Base-by-base conservation (phyloP, 108 stramenopile species). In the Nitzschia putrida region DNA sequence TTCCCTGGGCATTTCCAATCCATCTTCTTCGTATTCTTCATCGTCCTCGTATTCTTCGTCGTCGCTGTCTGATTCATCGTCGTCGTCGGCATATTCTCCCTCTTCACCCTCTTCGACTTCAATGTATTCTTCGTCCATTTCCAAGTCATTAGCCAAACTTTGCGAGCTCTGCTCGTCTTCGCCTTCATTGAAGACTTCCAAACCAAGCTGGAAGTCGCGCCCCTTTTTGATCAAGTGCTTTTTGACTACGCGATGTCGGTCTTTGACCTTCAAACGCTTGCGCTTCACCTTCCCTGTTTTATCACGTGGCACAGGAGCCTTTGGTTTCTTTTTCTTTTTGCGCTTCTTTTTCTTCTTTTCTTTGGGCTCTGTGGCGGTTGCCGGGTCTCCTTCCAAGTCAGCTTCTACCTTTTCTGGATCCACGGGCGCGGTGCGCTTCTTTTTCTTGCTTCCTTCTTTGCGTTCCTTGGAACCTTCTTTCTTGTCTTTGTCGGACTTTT, bases 171-270 rank as follows among this genome's bases (percentile, higher is more conserved):
- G 26, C 7, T 58, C 69, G 8, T 58, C 69, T 50, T 70, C 69
- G 52, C 37, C 50, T 53, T 74, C 73, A 16, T 14, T 38, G 45
- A 67, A 65, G 8, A 63, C 53, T 16, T 65, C 47, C 55, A 74
- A 57, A n/a, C 29, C 66, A 38, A 53, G 23, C 23, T 74, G 66
- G 47, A 52, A 68, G 53, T 74, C 73, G 18, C 60, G 66, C 3
- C 56, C 73, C 18, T 43, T 58, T 38, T 74, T 74, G 10, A 74
- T 67, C 20, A 44, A 56, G 25, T 74, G 54, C 26, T 66, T 64
- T 53, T 67, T 58, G 12, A 74, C 73, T 3, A 74, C 73, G 0
- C 64, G 34, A 52, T 67, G 57, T 20, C 66, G 43, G 41, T 67
- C 43, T 37, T 59, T 66, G 11, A 67, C 45, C 44, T 74, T 67